phyloP scores from a whole-genome alignment of 305 asterid genomes.

The Fraxinus baroniana region DNA sequence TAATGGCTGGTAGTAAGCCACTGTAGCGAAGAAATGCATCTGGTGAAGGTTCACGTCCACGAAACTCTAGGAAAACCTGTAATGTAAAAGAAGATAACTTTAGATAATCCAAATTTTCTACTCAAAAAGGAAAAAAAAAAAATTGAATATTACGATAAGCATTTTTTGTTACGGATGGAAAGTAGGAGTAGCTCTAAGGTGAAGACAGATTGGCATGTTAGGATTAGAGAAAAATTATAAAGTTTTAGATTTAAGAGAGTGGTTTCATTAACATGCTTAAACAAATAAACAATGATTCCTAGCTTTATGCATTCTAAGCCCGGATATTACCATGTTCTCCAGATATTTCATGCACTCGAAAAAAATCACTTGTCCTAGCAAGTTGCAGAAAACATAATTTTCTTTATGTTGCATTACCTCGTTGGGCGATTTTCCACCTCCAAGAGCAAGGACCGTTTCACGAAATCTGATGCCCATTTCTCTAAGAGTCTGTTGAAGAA shows the following conservation, averaged over 20 bases:
- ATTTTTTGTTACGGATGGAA: background rate
- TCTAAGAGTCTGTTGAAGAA: slow-evolving; percentile 48
- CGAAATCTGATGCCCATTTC: slow-evolving; percentile 69
- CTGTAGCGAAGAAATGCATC: slow-evolving; percentile 47
- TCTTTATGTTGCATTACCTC: slow-evolving; percentile 39
- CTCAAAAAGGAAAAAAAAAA: background rate
- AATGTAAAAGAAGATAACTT: background rate
- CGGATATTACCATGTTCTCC: background rate
- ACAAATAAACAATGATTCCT: background rate
- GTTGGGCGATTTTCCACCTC: slow-evolving; percentile 79
- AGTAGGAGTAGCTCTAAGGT: background rate
- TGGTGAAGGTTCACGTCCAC: slow-evolving; percentile 50
- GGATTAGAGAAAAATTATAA: background rate
- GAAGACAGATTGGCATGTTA: background rate
- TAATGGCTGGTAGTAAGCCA: slow-evolving; percentile 33
- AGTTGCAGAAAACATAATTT: background rate
- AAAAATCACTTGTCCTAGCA: background rate
- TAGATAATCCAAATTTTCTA: background rate
- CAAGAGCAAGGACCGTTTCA: slow-evolving; percentile 75
- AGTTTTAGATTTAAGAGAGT: background rate
- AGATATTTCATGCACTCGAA: background rate
- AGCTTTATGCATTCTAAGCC: background rate
- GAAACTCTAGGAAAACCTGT: slow-evolving; percentile 44
- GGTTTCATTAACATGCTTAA: background rate
- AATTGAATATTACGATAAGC: background rate